Percentiles rank a stretch among this genome's conserved stretches.
Conservation (phyloP, 129 eudicot genomes). For the Deinandra increscens region DNA sequence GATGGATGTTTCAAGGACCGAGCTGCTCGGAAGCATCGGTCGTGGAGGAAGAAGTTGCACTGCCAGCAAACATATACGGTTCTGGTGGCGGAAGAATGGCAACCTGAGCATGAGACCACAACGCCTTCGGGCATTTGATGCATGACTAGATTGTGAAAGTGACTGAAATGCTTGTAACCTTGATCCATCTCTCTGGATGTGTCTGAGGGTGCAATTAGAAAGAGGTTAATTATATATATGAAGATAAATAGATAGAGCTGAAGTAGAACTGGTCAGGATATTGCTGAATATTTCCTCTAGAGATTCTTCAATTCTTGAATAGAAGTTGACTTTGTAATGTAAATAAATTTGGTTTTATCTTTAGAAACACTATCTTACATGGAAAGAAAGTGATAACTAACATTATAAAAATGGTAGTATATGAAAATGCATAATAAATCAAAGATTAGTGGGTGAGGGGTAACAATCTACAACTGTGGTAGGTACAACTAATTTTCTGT, state of each 20-base stretch:
- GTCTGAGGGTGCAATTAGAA: conserved; percentile 11
- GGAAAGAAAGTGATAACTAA: too few relatives aligned
- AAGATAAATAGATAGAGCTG: conserved; percentile 8
- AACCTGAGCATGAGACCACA: conserved; percentile 45
- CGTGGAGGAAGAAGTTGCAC: conserved; percentile 37
- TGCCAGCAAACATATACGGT: conserved; percentile 36
- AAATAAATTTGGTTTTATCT: too few relatives aligned
- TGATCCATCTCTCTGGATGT: conserved; percentile 24
- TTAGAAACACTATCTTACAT: too few relatives aligned
- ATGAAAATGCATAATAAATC: too few relatives aligned
- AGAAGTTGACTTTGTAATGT: conserved; percentile 30
- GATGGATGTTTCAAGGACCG: conserved; percentile 58
- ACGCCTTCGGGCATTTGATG: conserved; percentile 36
- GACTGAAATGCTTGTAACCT: conserved; percentile 54
- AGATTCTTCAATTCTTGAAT: too few relatives aligned
- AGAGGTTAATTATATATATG: conserved; percentile 8
- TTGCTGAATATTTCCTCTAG: conserved; percentile 20
- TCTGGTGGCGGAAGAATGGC: conserved; percentile 28
- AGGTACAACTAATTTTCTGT: too few relatives aligned
- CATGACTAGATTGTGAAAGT: conserved; percentile 37
- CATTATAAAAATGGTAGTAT: too few relatives aligned
- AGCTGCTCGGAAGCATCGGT: conserved; percentile 46
- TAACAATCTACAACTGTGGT: too few relatives aligned
- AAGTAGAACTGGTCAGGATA: conserved; percentile 33
- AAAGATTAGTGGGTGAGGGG: too few relatives aligned